Percentiles rank a stretch among this genome's conserved stretches.
Conservation (phyloP, 2,329 filamentous ascomycete species). For the Coniochaeta sp. region DNA sequence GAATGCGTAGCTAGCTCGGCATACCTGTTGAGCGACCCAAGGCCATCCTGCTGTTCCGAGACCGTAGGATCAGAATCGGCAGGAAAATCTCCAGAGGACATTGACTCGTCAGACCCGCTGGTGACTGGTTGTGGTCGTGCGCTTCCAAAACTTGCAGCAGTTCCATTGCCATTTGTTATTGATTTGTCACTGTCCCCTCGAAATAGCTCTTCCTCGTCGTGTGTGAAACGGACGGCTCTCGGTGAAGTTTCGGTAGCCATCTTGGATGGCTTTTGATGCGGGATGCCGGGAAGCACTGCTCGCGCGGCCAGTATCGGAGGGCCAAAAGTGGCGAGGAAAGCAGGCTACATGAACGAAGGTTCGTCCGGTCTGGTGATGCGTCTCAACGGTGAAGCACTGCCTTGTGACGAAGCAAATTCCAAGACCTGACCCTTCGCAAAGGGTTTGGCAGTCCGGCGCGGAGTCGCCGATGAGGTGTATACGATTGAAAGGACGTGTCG, state of each 20-base stretch:
- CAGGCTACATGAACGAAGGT: not conserved
- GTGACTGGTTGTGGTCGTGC: constrained; percentile 21
- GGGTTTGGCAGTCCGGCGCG: not conserved
- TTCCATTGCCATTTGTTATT: constrained; percentile 24
- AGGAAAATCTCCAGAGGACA: constrained; percentile 36
- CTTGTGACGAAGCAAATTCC: too few species aligned
- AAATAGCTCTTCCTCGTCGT: constrained; percentile 36
- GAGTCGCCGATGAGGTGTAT: not conserved
- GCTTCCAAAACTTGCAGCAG: not conserved
- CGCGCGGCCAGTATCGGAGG: not conserved
- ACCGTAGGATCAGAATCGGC: constrained; percentile 39
- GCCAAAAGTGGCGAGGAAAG: not conserved
- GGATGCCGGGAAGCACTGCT: not conserved
- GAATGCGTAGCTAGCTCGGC: constrained; percentile 30
- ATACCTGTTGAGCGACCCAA: constrained; percentile 37
- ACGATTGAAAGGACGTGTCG: not conserved
- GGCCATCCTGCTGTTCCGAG: constrained; percentile 41
- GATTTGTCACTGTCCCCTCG: constrained; percentile 33
- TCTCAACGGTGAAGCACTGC: too few species aligned
- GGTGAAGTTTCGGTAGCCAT: constrained; percentile 43
- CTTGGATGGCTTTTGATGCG: not conserved
- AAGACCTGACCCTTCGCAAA: too few species aligned
- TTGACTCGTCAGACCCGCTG: constrained; percentile 41
- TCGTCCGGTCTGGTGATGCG: not conserved
- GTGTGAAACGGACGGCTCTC: constrained; percentile 49